Conservation (phyloP, 2,329 filamentous ascomycete genomes). For the Penicillium sp. region DNA sequence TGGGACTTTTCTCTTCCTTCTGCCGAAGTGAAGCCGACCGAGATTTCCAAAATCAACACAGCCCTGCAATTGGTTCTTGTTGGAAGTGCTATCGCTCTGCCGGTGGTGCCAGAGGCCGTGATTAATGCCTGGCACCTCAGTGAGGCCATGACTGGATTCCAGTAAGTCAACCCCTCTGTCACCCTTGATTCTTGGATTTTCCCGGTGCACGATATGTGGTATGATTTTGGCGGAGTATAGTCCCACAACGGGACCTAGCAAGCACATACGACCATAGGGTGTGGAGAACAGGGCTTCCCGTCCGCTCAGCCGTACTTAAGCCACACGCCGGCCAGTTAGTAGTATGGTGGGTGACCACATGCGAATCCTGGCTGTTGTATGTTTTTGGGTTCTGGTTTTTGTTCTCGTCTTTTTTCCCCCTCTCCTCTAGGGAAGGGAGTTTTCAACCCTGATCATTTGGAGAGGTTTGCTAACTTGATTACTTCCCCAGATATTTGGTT, state of each 20-base stretch:
- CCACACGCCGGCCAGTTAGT: constrained; percentile 44
- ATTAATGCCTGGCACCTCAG: constrained; percentile 49
- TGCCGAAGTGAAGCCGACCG: constrained; percentile 41
- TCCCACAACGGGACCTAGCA: not conserved
- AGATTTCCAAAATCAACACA: constrained; percentile 67
- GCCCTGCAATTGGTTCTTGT: constrained; percentile 84
- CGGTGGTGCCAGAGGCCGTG: constrained; percentile 58
- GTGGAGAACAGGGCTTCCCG: constrained; percentile 46
- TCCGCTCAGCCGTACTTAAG: constrained; percentile 47
- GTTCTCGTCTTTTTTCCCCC: constrained; percentile 2
- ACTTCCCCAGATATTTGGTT: constrained; percentile 65
- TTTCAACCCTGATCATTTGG: not conserved
- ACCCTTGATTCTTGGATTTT: not conserved
- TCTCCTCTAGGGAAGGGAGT: not conserved
- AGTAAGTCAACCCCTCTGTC: constrained; percentile 28
- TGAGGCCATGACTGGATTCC: constrained; percentile 55
- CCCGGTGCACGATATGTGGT: not conserved
- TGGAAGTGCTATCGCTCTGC: constrained; percentile 74
- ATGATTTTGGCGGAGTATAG: constrained; percentile 4
- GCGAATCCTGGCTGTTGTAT: constrained; percentile 44
- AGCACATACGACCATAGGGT: constrained; percentile 43
- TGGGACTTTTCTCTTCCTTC: constrained; percentile 89
- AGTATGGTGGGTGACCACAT: constrained; percentile 46
- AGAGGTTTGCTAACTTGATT: constrained; percentile 1
- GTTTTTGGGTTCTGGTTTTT: constrained; percentile 25